These are phyloP conservation scores for Chamaenerion angustifolium DNA, from an alignment of 345 rosid species.

Conservation along the genomic window DNA sequence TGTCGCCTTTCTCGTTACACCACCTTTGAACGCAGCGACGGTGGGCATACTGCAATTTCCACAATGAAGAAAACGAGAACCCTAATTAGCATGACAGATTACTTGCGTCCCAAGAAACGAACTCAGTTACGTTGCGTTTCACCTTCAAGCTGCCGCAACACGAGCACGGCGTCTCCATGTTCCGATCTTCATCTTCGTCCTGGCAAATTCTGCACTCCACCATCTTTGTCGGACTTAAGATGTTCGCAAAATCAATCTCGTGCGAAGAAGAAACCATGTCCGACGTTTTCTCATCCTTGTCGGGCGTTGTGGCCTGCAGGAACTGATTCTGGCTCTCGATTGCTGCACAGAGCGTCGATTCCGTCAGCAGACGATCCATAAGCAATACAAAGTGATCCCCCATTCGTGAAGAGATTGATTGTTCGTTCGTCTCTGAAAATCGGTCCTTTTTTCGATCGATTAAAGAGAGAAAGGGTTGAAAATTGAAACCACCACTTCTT, in stretches of 20 bases:
- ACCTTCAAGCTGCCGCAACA: slow-evolving; percentile 95
- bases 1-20: slow-evolving; percentile 92
- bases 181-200: slow-evolving; percentile 69
- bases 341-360: slow-evolving; percentile 68
- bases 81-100: no score
- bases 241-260: slow-evolving; percentile 27
- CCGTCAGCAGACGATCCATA: slow-evolving; percentile 79
- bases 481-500: slow-evolving; percentile 5
- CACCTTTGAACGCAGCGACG: slow-evolving; percentile 79
- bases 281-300: slow-evolving; percentile 17
- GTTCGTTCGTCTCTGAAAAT: no score
- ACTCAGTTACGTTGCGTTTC: slow-evolving; percentile 2
- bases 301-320: slow-evolving; percentile 25
- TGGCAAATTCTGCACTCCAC: slow-evolving; percentile 95
- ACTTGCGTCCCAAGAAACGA: background rate
- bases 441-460: no score
- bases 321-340: slow-evolving; percentile 54
- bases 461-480: slow-evolving; percentile 1
- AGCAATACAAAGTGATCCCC: slow-evolving; percentile 90
- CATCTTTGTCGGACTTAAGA: slow-evolving; percentile 28
- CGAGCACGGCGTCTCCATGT: slow-evolving; percentile 88
- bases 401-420: slow-evolving; percentile 8
- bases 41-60: slow-evolving; percentile 59
- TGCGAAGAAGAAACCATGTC: slow-evolving; percentile 10
- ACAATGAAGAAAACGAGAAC: background rate